These are phyloP conservation scores for Oryza glaberrima DNA, from an alignment of 176 grass and related monocot genomes.

Conservation along the genomic window DNA sequence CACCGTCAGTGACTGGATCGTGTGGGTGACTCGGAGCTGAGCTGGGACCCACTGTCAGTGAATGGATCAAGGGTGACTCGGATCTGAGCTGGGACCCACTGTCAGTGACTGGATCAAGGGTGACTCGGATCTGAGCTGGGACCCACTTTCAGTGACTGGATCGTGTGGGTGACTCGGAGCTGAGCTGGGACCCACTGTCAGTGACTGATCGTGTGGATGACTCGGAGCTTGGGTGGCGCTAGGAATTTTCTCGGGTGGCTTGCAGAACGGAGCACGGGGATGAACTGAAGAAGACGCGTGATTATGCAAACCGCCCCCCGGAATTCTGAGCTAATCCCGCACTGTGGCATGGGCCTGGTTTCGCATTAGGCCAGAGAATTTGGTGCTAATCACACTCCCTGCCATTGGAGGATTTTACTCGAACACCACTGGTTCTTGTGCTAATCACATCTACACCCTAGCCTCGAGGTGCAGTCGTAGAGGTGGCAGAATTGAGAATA, in stretches of 20 bases:
- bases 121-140: too few relatives aligned
- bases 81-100: neutral
- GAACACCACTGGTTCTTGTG: neutral
- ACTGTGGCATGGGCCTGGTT: neutral
- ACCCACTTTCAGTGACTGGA: neutral
- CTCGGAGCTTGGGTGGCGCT: neutral
- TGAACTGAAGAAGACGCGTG: neutral
- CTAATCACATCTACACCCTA: neutral
- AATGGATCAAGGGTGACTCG: neutral
- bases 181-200: too few relatives aligned
- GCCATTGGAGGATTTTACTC: constrained; percentile 22
- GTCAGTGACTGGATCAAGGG: neutral
- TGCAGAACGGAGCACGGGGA: neutral
- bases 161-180: neutral
- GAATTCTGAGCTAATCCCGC: neutral
- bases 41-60: neutral
- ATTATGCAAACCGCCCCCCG: constrained; percentile 25
- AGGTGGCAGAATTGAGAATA: constrained; percentile 38
- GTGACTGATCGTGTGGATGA: too few relatives aligned
- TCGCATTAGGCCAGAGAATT: neutral
- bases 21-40: neutral
- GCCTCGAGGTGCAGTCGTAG: neutral
- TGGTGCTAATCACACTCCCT: neutral
- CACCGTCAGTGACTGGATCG: neutral
- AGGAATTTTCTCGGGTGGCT: neutral